Conservation (phyloP, 345 rosid genomes). For the Citrus cavaleriei region DNA sequence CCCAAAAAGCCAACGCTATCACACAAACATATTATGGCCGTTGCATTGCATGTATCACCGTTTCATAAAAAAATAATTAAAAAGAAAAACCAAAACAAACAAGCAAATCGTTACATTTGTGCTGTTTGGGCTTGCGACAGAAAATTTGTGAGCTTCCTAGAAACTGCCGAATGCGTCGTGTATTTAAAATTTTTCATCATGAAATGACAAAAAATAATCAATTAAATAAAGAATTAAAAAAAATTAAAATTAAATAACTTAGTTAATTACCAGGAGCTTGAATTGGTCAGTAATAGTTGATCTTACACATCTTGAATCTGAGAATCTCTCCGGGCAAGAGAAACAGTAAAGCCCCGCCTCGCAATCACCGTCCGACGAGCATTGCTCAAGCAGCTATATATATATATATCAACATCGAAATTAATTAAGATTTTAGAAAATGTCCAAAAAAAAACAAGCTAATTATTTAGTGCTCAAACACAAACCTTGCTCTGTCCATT, state of each 20-base stretch:
- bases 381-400: conserved; percentile 45
- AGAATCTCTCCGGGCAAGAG: conserved; percentile 42
- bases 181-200: no score
- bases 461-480: not conserved
- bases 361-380: conserved; percentile 58
- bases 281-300: conserved; percentile 51
- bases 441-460: not conserved
- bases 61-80: no score
- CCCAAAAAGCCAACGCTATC: no score
- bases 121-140: not conserved
- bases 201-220: not conserved
- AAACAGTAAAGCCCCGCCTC: conserved; percentile 55
- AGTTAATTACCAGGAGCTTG: conserved; percentile 48
- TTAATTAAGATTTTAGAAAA: not conserved
- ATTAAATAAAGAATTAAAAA: no score
- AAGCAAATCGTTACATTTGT: not conserved
- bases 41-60: no score
- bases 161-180: not conserved
- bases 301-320: conserved; percentile 55
- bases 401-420: not conserved
- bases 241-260: not conserved
- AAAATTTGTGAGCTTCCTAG: not conserved
- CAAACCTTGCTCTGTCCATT: conserved; percentile 51
- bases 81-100: no score
- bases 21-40: no score